These are phyloP conservation scores for Conticribra guillardii DNA, from an alignment of 108 stramenopile genomes.

Conservation along the genomic window DNA sequence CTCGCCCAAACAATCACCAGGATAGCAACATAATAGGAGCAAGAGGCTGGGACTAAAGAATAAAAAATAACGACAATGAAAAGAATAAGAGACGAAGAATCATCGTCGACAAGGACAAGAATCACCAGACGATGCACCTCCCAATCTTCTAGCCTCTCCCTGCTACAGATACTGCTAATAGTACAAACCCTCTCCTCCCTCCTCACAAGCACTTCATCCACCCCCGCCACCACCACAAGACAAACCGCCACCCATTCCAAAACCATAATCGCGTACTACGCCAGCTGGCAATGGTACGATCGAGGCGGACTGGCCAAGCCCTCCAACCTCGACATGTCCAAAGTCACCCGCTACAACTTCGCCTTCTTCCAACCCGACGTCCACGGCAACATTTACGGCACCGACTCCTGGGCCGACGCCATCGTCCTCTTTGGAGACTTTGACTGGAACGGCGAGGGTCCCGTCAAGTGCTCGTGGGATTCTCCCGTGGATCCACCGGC, in stretches of 20 bases:
- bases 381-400: conserved; percentile 37
- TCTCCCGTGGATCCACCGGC: conserved; percentile 4
- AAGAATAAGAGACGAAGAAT: too few species aligned
- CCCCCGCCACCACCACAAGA: too few species aligned
- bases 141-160: too few species aligned
- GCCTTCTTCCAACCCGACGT: conserved; percentile 46
- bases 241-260: conserved; percentile 9
- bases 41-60: too few species aligned
- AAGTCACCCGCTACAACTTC: conserved; percentile 48
- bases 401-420: conserved; percentile 42
- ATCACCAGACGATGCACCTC: too few species aligned
- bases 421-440: conserved; percentile 31
- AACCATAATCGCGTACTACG: conserved; percentile 50
- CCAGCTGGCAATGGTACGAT: conserved; percentile 54
- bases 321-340: conserved; percentile 36
- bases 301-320: conserved; percentile 36
- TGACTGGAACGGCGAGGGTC: conserved; percentile 1
- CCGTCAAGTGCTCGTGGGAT: conserved; percentile 27
- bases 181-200: too few species aligned
- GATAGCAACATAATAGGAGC: too few species aligned
- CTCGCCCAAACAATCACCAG: too few species aligned
- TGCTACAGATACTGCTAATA: too few species aligned
- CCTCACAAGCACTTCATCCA: too few species aligned
- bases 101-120: too few species aligned
- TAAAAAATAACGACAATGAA: too few species aligned